Percentiles rank a stretch among this genome's conserved stretches.
These are phyloP conservation scores for Arbutus unedo DNA, from an alignment of 148 eudicot species.

Conservation along the genomic window DNA sequence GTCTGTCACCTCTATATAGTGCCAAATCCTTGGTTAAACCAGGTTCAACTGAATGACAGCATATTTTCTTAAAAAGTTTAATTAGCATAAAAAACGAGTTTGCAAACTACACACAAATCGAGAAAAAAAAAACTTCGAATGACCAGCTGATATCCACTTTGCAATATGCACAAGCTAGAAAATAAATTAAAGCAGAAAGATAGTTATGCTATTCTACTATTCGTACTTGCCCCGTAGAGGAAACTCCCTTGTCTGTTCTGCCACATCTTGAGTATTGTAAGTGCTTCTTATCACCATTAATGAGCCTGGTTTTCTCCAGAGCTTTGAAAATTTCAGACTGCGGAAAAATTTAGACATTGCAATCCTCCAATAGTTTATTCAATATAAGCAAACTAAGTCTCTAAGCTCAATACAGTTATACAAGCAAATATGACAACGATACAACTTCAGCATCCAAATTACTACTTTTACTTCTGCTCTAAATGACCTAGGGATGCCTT, in stretches of 20 bases:
- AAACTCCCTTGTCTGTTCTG: slow-evolving; percentile 97
- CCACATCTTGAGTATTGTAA: slow-evolving; percentile 87
- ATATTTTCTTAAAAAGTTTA: background rate
- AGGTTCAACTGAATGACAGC: background rate
- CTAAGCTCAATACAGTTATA: background rate
- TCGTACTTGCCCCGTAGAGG: slow-evolving; percentile 89
- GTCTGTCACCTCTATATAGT: background rate
- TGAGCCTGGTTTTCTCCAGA: slow-evolving; percentile 63
- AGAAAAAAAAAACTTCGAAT: background rate
- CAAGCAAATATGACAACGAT: background rate
- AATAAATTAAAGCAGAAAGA: background rate
- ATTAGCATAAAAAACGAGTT: background rate
- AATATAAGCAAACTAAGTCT: slow-evolving; percentile 12
- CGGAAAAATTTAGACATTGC: slow-evolving; percentile 17
- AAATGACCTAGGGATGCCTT: background rate
- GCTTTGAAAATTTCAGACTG: slow-evolving; percentile 93
- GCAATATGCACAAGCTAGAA: background rate
- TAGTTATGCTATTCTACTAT: background rate
- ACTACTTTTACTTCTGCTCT: background rate
- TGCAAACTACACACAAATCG: background rate
- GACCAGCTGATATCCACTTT: background rate
- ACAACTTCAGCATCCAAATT: background rate
- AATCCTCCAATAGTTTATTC: background rate
- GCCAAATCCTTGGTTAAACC: background rate
- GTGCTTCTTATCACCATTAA: slow-evolving; percentile 62